Base-by-base conservation (phyloP, 257 asterid genomes). In the Nicotiana tomentosiformis region DNA sequence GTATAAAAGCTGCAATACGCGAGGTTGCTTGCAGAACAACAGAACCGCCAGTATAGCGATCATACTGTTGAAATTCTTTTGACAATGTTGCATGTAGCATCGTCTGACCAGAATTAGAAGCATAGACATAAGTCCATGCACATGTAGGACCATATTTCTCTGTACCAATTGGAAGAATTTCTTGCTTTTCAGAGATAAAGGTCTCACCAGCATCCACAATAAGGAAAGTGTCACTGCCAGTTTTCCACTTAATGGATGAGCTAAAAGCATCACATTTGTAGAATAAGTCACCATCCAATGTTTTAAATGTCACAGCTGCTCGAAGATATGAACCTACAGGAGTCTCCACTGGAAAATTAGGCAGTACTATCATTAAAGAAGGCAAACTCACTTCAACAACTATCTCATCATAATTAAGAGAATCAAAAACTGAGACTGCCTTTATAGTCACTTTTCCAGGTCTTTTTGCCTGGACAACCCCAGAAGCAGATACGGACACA, bases 401-500 rank as follows among this genome's bases (percentile, higher is more conserved):
- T 68, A 93, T 46, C 91, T 94, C 96, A 66, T 93, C 97, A 12
- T 87, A 95, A 86, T 95, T 95, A 86, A 93, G 74, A 17, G 92
- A 84, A 89, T 95, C 99, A 83, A 90, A 92, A 57, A 91, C 81
- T 77, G 99, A 95, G 81, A 90, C 92, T 53, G 90, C 97, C 88
- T 87, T 91, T 72, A 95, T 86, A 85, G 90, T 91, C 69, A 91
- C 93, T 88, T 87, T 94, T 80, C 99, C 99, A 57, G 97, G 97
- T 81, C 82, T 93, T 84, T 90, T 93, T 51, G 97, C 96, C 89
- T 92, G 93, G 64, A 93, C 89, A 58, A 90, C 82, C 74, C 99
- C 99, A 57, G 94, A 91, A 81, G 91, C 93, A 82, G 99, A 94
- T 46, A 92, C 98, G 43, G 97, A 93, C 32, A 92, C 94, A 84